These are phyloP conservation scores for Tripterygium wilfordii DNA, from an alignment of 177 flowering plant genomes.

Conservation along the genomic window DNA sequence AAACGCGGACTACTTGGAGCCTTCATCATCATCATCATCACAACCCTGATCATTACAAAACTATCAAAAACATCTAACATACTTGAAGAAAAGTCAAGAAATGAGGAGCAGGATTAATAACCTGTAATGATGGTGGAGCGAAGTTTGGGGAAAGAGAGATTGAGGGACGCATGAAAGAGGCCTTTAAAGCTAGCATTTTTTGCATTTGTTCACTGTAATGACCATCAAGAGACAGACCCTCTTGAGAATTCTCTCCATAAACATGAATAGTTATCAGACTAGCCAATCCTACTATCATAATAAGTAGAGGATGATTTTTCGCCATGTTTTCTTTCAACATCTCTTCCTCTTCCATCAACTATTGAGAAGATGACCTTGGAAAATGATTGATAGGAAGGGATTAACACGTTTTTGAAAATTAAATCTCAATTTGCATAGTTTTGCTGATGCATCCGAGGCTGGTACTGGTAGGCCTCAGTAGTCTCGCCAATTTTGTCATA, in stretches of 20 bases:
- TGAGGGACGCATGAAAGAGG: slow-evolving; percentile 17
- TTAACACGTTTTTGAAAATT: no score
- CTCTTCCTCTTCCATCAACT: no score
- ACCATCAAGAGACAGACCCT: slow-evolving; percentile 2
- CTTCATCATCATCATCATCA: slow-evolving; percentile 4
- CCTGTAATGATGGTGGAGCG: slow-evolving; percentile 1
- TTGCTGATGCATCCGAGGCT: no score
- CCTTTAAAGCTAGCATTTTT: slow-evolving; percentile 23
- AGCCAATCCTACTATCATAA: slow-evolving; percentile 4
- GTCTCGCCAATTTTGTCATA: no score
- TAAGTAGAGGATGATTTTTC: slow-evolving; percentile 3
- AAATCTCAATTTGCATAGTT: no score
- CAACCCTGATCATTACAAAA: background rate
- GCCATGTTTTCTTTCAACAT: slow-evolving; percentile 15
- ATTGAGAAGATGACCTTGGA: no score
- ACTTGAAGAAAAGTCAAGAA: background rate
- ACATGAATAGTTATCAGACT: slow-evolving; percentile 14
- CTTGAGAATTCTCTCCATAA: slow-evolving; percentile 10
- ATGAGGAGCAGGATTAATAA: background rate
- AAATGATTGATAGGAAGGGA: no score
- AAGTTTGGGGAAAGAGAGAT: slow-evolving; percentile 4
- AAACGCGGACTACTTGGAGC: slow-evolving; percentile 17
- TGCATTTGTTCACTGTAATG: slow-evolving; percentile 15
- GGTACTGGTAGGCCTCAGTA: no score
- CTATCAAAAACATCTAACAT: background rate